Percentiles rank a stretch among this genome's conserved stretches.
Conservation (phyloP, 140 eudicot species). For the Erigeron philadelphicus region DNA sequence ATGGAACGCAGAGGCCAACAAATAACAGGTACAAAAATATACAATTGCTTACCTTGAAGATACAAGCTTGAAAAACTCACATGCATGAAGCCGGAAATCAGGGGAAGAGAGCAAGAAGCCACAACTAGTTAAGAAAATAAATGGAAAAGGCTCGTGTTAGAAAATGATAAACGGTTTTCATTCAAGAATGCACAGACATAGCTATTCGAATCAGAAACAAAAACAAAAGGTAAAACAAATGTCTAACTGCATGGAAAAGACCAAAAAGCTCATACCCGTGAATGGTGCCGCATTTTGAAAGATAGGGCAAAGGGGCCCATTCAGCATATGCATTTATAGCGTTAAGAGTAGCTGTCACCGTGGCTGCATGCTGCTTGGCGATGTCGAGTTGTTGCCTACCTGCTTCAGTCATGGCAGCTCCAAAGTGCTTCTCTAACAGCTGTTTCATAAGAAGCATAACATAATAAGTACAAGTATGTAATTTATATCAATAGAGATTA, state of each 20-base stretch:
- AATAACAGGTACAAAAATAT: not conserved
- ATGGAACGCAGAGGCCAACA: not conserved
- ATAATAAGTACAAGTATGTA: conserved; percentile 14
- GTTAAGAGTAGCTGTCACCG: conserved; percentile 80
- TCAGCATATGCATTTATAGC: conserved; percentile 97
- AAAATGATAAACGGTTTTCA: conserved; percentile 11
- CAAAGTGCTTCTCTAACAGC: conserved; percentile 93
- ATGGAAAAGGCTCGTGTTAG: conserved; percentile 14
- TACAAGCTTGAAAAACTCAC: conserved; percentile 90
- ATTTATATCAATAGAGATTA: not conserved
- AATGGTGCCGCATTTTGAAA: conserved; percentile 75
- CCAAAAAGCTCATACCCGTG: conserved; percentile 56
- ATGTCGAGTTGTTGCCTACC: conserved; percentile 66
- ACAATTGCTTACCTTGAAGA: conserved; percentile 59
- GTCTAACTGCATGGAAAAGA: conserved; percentile 12
- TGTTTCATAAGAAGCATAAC: conserved; percentile 23
- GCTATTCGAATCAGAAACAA: conserved; percentile 15
- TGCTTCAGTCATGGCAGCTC: conserved; percentile 92
- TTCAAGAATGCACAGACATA: conserved; percentile 16
- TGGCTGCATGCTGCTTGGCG: conserved; percentile 88
- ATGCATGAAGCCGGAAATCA: conserved; percentile 95
- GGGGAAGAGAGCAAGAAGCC: conserved; percentile 84
- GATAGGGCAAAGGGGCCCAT: conserved; percentile 97
- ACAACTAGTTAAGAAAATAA: conserved; percentile 44
- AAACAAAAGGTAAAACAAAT: conserved; percentile 3